A percentile compares a stretch with the other conserved stretches of the same genome.
phyloP scores from a whole-genome alignment of 169 alveolate species.

The Eimeria sp. region DNA sequence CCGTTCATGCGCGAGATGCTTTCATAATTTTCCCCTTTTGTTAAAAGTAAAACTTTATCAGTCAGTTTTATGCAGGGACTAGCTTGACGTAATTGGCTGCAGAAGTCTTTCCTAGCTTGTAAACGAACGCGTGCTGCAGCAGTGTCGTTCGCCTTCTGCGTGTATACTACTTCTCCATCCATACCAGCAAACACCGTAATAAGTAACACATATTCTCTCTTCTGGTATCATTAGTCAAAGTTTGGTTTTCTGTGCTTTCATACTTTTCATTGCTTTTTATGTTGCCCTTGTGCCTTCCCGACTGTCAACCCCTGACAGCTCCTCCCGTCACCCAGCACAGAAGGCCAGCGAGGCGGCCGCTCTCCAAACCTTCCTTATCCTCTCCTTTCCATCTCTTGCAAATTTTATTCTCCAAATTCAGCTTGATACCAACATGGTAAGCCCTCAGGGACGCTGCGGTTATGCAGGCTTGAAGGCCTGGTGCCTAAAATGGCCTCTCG shows the following conservation, averaged over 20 bases:
- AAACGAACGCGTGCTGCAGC: neutral
- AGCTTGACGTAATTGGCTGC: neutral
- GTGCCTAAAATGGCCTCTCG: too few species aligned
- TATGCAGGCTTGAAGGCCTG: neutral
- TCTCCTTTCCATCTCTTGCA: neutral
- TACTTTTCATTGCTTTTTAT: neutral
- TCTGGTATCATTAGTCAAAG: neutral
- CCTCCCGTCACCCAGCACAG: neutral
- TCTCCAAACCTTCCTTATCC: neutral
- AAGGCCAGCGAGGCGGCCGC: neutral
- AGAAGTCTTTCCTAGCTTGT: neutral
- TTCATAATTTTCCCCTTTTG: neutral
- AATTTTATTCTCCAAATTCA: neutral
- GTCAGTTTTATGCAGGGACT: neutral
- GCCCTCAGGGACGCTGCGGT: neutral
- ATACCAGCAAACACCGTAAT: too few species aligned
- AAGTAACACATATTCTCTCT: neutral
- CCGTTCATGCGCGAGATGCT: neutral
- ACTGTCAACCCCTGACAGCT: slow-evolving; percentile 38
- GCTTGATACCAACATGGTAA: neutral
- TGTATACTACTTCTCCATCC: neutral
- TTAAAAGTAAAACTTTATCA: neutral
- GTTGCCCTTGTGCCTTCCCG: slow-evolving; percentile 2
- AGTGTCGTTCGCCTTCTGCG: neutral
- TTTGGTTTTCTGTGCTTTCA: neutral